Conservation (phyloP, 1,284 basidiomycete genomes). For the Inonotus hispidus region DNA sequence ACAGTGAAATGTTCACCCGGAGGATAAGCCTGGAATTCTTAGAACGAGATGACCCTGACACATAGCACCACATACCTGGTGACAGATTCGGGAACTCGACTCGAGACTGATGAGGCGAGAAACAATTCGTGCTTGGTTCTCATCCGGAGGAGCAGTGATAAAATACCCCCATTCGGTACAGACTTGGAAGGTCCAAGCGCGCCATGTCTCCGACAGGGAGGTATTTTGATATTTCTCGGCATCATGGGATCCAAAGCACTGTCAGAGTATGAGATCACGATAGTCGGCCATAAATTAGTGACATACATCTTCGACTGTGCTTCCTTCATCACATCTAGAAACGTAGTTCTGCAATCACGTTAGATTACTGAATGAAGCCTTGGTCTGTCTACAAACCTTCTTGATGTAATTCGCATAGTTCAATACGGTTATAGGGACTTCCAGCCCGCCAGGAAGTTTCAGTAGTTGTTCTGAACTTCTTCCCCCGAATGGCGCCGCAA, state of each 20-base stretch:
- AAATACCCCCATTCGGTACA: slow-evolving; percentile 97
- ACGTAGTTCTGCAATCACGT: slow-evolving; percentile 48
- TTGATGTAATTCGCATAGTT: slow-evolving; percentile 79
- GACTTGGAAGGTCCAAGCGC: slow-evolving; percentile 87
- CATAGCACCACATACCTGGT: slow-evolving; percentile 40
- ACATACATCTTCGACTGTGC: slow-evolving; percentile 56
- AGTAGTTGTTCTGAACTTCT: slow-evolving; percentile 35
- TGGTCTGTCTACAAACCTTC: slow-evolving; percentile 38
- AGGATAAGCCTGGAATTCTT: slow-evolving; percentile 58
- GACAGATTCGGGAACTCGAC: slow-evolving; percentile 78
- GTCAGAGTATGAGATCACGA: slow-evolving; percentile 4
- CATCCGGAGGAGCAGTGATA: slow-evolving; percentile 60
- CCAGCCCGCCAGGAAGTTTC: slow-evolving; percentile 36
- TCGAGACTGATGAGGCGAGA: slow-evolving; percentile 71
- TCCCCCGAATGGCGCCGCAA: slow-evolving; percentile 46
- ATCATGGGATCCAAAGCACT: slow-evolving; percentile 86
- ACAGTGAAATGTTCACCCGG: slow-evolving; percentile 72
- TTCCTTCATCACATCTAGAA: slow-evolving; percentile 47
- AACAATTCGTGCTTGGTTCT: slow-evolving; percentile 61
- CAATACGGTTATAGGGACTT: slow-evolving; percentile 52
- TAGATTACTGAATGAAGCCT: background rate
- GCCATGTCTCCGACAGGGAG: slow-evolving; percentile 67
- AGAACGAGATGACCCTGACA: background rate
- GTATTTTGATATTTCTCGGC: slow-evolving; percentile 60
- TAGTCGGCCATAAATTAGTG: slow-evolving; percentile 5